Percentiles rank a stretch among this genome's conserved stretches.
Evolutionary conservation across 352 stramenopile genomes (phyloP).

Genomic region (Globisporangium radiosum): DNA sequence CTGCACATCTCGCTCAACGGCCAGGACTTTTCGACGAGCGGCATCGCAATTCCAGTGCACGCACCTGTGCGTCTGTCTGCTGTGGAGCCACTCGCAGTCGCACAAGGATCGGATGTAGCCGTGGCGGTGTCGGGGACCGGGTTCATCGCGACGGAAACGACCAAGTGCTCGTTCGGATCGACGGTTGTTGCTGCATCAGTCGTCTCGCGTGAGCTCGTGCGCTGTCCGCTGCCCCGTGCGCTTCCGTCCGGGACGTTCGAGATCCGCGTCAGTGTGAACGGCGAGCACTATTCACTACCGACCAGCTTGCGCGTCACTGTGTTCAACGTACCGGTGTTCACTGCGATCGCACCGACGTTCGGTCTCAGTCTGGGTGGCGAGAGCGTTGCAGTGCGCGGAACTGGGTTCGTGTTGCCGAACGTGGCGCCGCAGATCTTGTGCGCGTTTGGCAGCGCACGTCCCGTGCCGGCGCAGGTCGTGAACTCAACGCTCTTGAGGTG

Average conservation of each 20-base stretch:
- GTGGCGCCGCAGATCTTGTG: conserved; percentile 1
- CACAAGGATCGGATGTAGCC: conserved; percentile 8
- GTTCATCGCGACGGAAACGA: conserved; percentile 14
- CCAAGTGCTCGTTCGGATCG: conserved; percentile 14
- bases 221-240: conserved; percentile 15
- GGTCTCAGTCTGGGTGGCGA: not conserved
- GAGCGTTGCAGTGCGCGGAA: conserved; percentile 15
- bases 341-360: conserved; percentile 1
- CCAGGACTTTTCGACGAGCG: conserved; percentile 22
- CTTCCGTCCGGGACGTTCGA: conserved; percentile 11
- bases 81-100: conserved; percentile 17
- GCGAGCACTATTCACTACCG: conserved; percentile 17
- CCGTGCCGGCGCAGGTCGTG: conserved; percentile 2
- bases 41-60: conserved; percentile 15
- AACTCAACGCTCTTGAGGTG: not conserved
- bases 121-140: conserved; percentile 18
- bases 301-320: conserved; percentile 10
- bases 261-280: conserved; percentile 28
- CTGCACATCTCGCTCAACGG: conserved; percentile 33
- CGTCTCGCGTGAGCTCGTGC: conserved; percentile 9
- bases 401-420: conserved; percentile 11
- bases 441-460: conserved; percentile 2
- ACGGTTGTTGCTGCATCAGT: conserved; percentile 8
- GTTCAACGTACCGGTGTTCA: conserved; percentile 20
- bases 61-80: conserved; percentile 11